Evolutionary conservation across 495 filamentous ascomycete species (phyloP), one percentile per base, ranked within the genome.

Genomic region (Aspergillus homomorphus): DNA sequence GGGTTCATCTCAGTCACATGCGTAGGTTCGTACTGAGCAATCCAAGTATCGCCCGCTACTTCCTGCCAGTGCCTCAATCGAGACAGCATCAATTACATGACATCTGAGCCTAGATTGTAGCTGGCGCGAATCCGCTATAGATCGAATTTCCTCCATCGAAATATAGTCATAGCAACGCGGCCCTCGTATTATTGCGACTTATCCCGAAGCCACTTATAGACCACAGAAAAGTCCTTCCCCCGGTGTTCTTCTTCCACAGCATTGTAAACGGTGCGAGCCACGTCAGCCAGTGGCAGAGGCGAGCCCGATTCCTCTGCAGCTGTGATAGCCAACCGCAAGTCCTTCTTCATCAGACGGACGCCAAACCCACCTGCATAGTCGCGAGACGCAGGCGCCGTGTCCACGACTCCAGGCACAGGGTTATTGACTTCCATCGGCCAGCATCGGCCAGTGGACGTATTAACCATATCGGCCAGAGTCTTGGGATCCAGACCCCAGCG

Each of bases 401-500:
- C 83, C 9, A 90, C 79, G 0, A 93, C 90, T n/a, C 89, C 91
- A 43, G 90, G 88, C 10, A 96, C 89, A 1, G 92, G 92, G 66
- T 97, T 97, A 68, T 97, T 97, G 46, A 92, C 72, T 69, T 96
- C 92, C 58, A 85, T 91, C 8, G 91, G 89, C 92, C 92, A 97
- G 78, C 90, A 96, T 52, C 82, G 85, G 38, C 92, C 92, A 1
- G 90, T 95, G 49, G 87, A 90, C 19, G 86, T 83, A 67, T 94
- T 96, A 70, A 96, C 88, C 72, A 97, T 78, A 42, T 84, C 81
- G 1, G 88, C 89, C 15, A 97, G 74, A 1, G 84, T 83, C 65
- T 88, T 87, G 12, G 89, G 85, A 54, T 96, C 89, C 10, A 97
- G 80, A 1, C 92, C 92, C 81, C 87, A 90, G 60, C 83, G 84